Base-by-base conservation (phyloP, 2,329 filamentous ascomycete genomes). In the Scytalidium lignicola region DNA sequence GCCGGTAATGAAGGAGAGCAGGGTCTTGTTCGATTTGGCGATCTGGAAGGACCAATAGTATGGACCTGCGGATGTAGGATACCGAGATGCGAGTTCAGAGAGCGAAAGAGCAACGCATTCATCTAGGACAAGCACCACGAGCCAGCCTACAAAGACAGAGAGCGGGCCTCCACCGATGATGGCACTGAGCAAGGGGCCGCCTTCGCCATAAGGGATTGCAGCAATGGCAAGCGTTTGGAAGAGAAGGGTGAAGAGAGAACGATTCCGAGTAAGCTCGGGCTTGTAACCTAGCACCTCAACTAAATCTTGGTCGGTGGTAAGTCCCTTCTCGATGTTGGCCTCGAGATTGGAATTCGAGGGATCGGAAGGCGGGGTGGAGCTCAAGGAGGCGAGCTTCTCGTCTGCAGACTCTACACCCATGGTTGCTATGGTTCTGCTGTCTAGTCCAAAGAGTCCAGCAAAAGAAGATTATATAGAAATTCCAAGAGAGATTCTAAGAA, bases 21-120 rank as follows among this genome's bases (percentile, higher is more conserved):
- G 69, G 40, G 76, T 78, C 47, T 85, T 81, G 69, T 79, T 85
- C 15, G 65, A 67, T 21, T 75, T 65, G 17, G 85, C 76, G 13
- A 90, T 77, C 80, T 88, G 88, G 62, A 86, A 89, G 5, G 85
- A 83, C 70, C 88, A 85, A 65, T 88, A 89, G 70, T 90, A 90
- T 47, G 89, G 85, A 64, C 85, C 86, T 60, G 85, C 85, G 45
- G 83, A 82, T n/a, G 85, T 89, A 19, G 86, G 86, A 61, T 86
- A 89, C 37, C 88, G 82, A 58, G 81, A 85, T 51, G 85, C 88
- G 62, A 90, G 86, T 69, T 90, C 86, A 55, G 82, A 83, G 23
- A 89, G 74, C 18, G 83, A 87, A 2, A 78, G 71, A 23, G 86
- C 85, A 26, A 90, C 83, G 64, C 83, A 86, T 78, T 80, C 74